Conservation (phyloP, 192 early-diverging fungal genomes). For the Coemansia sp. region DNA sequence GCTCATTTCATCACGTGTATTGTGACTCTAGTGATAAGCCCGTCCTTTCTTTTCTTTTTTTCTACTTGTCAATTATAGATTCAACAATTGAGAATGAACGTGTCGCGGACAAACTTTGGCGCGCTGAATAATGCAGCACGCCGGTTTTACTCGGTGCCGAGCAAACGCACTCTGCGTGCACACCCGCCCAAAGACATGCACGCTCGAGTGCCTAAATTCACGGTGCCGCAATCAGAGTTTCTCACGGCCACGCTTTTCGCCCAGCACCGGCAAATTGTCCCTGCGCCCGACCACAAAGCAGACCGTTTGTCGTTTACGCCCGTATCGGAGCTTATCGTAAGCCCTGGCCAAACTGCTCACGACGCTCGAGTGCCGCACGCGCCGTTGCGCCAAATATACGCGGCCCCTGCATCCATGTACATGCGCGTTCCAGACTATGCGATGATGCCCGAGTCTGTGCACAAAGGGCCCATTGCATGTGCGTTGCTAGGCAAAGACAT, state of each 20-base stretch:
- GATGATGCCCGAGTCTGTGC: slow-evolving; percentile 52
- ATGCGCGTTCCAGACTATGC: slow-evolving; percentile 38
- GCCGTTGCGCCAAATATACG: slow-evolving; percentile 41
- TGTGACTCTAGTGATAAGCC: slow-evolving; percentile 3
- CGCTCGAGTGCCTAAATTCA: slow-evolving; percentile 41
- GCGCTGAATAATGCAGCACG: background rate
- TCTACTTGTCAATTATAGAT: too few species aligned
- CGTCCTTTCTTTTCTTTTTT: too few species aligned
- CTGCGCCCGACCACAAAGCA: background rate
- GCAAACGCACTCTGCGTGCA: slow-evolving; percentile 17
- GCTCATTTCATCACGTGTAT: background rate
- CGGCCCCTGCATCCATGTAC: slow-evolving; percentile 45
- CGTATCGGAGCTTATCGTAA: slow-evolving; percentile 29
- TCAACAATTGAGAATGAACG: too few species aligned
- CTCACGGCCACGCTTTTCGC: slow-evolving; percentile 38
- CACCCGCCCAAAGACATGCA: slow-evolving; percentile 1
- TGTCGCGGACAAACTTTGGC: too few species aligned
- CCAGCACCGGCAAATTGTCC: slow-evolving; percentile 36
- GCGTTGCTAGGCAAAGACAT: slow-evolving; percentile 41
- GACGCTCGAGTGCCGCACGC: slow-evolving; percentile 35
- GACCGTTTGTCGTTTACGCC: slow-evolving; percentile 37
- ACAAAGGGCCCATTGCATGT: slow-evolving; percentile 43
- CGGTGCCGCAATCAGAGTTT: slow-evolving; percentile 44
- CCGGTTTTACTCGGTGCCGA: slow-evolving; percentile 40
- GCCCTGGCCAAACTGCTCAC: slow-evolving; percentile 18